These are phyloP conservation scores for Chlamydomonas sp. DNA, from an alignment of 139 green algal genomes.

Conservation along the genomic window DNA sequence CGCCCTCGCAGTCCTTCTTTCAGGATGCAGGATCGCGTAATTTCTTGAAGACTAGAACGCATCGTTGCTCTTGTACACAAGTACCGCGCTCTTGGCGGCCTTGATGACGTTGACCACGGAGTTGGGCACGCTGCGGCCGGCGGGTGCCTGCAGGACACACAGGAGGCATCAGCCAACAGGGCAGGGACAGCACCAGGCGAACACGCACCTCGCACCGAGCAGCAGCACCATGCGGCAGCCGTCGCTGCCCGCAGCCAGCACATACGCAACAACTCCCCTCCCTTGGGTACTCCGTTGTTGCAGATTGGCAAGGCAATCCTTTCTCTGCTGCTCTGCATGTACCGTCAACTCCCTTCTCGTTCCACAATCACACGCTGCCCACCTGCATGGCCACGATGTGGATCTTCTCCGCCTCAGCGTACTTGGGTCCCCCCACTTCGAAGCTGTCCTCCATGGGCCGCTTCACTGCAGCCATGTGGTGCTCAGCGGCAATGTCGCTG, in stretches of 20 bases:
- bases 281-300: too few relatives aligned
- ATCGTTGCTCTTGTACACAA: slow-evolving; percentile 38
- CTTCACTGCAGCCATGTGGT: slow-evolving; percentile 19
- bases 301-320: too few relatives aligned
- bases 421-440: slow-evolving; percentile 31
- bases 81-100: slow-evolving; percentile 28
- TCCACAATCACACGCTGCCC: not conserved
- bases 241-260: too few relatives aligned
- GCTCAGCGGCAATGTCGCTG: slow-evolving; percentile 29
- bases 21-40: not conserved
- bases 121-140: not conserved
- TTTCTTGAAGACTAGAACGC: not conserved
- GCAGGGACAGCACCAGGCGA: not conserved
- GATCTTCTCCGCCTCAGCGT: slow-evolving; percentile 26
- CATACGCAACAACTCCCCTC: not conserved
- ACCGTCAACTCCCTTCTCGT: not conserved
- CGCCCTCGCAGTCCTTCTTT: too few relatives aligned
- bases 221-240: not conserved
- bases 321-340: too few relatives aligned
- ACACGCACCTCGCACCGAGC: too few relatives aligned
- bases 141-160: slow-evolving; percentile 15
- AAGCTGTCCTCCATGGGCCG: slow-evolving; percentile 37
- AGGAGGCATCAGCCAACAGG: too few relatives aligned
- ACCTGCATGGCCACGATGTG: slow-evolving; percentile 51
- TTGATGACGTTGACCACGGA: slow-evolving; percentile 28